Conservation (phyloP, 2,329 filamentous ascomycete species). For the Colletotrichum chrysophilum region DNA sequence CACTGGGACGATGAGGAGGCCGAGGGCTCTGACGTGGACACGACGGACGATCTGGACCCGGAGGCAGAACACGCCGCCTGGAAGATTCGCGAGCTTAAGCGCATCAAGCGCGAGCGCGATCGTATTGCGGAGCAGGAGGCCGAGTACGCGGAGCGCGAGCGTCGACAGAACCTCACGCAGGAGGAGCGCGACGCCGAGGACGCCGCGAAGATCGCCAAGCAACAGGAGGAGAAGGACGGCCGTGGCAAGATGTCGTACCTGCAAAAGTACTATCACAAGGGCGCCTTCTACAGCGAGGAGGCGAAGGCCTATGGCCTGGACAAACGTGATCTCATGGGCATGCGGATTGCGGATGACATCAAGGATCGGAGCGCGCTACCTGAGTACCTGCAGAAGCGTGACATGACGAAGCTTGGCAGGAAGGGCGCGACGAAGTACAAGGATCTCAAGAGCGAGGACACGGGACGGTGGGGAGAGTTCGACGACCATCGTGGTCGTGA, state of each 20-base stretch:
- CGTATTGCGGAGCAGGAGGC: slow-evolving; percentile 83
- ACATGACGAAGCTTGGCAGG: slow-evolving; percentile 91
- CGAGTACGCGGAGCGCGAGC: slow-evolving; percentile 88
- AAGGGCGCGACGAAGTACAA: slow-evolving; percentile 91
- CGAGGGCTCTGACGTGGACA: slow-evolving; percentile 76
- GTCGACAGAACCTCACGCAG: slow-evolving; percentile 82
- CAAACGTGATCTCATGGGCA: slow-evolving; percentile 85
- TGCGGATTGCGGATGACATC: slow-evolving; percentile 82
- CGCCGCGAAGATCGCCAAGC: slow-evolving; percentile 74
- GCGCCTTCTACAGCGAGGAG: slow-evolving; percentile 92
- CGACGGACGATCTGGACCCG: slow-evolving; percentile 85
- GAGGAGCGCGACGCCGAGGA: slow-evolving; percentile 90
- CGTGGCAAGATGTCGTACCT: slow-evolving; percentile 87
- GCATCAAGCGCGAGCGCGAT: slow-evolving; percentile 85
- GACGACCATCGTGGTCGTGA: slow-evolving; percentile 50
- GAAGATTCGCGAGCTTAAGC: slow-evolving; percentile 89
- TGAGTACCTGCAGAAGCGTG: slow-evolving; percentile 89
- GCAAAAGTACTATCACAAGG: slow-evolving; percentile 97
- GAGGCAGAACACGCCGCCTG: slow-evolving; percentile 90
- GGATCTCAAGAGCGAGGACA: slow-evolving; percentile 89
- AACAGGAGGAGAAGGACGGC: slow-evolving; percentile 79
- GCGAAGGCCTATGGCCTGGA: slow-evolving; percentile 76
- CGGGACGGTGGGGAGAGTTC: slow-evolving; percentile 80
- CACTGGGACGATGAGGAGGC: slow-evolving; percentile 81
- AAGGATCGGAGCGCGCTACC: slow-evolving; percentile 83